Percentiles rank a stretch among this genome's conserved stretches.
phyloP scores from a whole-genome alignment of 2,329 filamentous ascomycete species.

The Lecanicillium sp. region DNA sequence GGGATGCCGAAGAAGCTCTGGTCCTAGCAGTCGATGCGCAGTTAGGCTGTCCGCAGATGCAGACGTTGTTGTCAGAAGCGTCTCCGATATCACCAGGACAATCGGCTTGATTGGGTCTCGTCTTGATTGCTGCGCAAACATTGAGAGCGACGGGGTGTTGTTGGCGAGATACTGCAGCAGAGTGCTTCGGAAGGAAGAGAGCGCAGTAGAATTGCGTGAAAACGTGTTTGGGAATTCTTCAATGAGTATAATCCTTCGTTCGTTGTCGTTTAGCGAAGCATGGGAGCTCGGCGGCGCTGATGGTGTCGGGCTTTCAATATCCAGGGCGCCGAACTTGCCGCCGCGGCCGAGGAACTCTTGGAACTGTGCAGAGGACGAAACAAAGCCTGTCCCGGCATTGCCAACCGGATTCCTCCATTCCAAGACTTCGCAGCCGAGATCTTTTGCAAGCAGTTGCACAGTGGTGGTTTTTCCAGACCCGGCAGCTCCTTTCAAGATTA shows the following conservation, averaged over 20 bases:
- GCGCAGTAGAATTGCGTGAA: slow-evolving; percentile 52
- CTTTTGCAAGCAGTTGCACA: slow-evolving; percentile 65
- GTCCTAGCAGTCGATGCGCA: slow-evolving; percentile 79
- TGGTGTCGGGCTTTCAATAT: slow-evolving; percentile 30
- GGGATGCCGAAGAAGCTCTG: slow-evolving; percentile 76
- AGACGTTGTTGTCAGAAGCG: slow-evolving; percentile 74
- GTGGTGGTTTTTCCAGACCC: slow-evolving; percentile 93
- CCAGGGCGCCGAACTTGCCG: slow-evolving; percentile 69
- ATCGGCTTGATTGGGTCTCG: slow-evolving; percentile 57
- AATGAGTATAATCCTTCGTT: slow-evolving; percentile 57
- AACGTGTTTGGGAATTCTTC: slow-evolving; percentile 80
- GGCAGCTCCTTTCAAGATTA: slow-evolving; percentile 83
- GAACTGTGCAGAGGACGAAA: slow-evolving; percentile 72
- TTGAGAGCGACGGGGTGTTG: slow-evolving; percentile 49
- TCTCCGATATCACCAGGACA: slow-evolving; percentile 88
- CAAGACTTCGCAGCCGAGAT: slow-evolving; percentile 68
- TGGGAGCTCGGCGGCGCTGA: slow-evolving; percentile 14
- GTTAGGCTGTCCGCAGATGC: slow-evolving; percentile 88
- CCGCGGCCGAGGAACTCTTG: slow-evolving; percentile 84
- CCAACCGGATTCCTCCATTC: slow-evolving; percentile 85
- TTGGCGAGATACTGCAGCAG: slow-evolving; percentile 68
- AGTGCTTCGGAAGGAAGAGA: slow-evolving; percentile 66
- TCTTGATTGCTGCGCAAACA: slow-evolving; percentile 33
- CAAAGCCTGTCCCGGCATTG: slow-evolving; percentile 50
- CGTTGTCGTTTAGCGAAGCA: slow-evolving; percentile 11